phyloP scores from a whole-genome alignment of 2,329 filamentous ascomycete species.

The Passalora sequoiae region DNA sequence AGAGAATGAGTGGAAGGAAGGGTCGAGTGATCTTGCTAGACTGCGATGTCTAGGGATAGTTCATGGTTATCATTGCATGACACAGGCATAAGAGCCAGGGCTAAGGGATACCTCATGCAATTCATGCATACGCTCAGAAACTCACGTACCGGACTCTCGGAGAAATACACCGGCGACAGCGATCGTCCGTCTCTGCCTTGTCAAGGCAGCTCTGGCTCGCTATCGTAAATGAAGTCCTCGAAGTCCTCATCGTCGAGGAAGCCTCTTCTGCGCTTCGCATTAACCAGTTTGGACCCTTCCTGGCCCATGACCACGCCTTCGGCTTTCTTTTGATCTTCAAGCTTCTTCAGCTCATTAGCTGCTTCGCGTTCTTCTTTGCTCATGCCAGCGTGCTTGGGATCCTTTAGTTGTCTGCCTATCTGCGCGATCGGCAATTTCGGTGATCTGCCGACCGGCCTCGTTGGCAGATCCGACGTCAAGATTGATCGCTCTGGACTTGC shows the following conservation, averaged over 20 bases:
- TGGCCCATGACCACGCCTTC: slow-evolving; percentile 52
- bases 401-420: slow-evolving; percentile 9
- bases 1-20: too few relatives aligned
- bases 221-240: slow-evolving; percentile 37
- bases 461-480: neutral
- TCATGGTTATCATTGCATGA: too few relatives aligned
- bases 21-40: too few relatives aligned
- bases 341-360: slow-evolving; percentile 44
- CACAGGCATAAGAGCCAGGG: too few relatives aligned
- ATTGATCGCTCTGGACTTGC: neutral
- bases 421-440: too few relatives aligned
- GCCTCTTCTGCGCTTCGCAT: slow-evolving; percentile 45
- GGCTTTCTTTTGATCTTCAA: slow-evolving; percentile 47
- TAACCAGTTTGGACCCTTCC: slow-evolving; percentile 51
- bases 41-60: too few relatives aligned
- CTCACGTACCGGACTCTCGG: too few relatives aligned
- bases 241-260: slow-evolving; percentile 50
- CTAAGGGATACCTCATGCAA: too few relatives aligned
- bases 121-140: too few relatives aligned
- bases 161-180: too few relatives aligned
- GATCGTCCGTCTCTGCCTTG: too few relatives aligned
- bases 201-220: slow-evolving; percentile 13
- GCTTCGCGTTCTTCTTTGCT: slow-evolving; percentile 40
- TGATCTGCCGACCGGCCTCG: too few relatives aligned
- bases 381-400: slow-evolving; percentile 7